Base-by-base conservation (phyloP, 805 yeast species). In the Candida nitratophila region DNA sequence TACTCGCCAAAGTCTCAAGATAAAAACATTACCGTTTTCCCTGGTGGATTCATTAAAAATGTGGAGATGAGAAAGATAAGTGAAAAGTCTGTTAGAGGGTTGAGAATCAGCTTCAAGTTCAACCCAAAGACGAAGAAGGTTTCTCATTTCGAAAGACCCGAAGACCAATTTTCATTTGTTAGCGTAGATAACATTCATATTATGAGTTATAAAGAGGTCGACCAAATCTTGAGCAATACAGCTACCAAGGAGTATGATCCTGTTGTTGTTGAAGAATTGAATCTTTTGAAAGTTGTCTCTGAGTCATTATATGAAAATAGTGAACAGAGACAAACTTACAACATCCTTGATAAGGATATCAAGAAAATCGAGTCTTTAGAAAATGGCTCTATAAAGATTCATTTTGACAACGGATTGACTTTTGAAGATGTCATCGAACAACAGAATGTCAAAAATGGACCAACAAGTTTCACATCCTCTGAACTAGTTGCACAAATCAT, bases 401-500 rank as follows among this genome's bases (percentile, higher is more conserved):
- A 67, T 36, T 58, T 55, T 44, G 51, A 53, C 10, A 24, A 24
- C 27, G 27, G 27, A 24, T 24, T 24, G 27, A 24, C 27, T 20
- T 33, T 19, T 15, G 26, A 26, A 19, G 19, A 35, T 20, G 33
- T 29, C 14, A 29, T 11, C 21, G 19, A 36, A 36, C 33, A 24
- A 20, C 22, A 16, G 15, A 34, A 54, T 10, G 27, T 24, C 10
- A 24, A 6, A 10, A 24, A 24, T 6, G 27, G 10, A 24, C 10
- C 6, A 24, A 7, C 27, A 24, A 10, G 27, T 24, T 69, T 2
- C 15, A 20, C 24, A 4, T 35, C 37, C 8, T 10, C 22, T 35
- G 22, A 35, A 19, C 66, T 91, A 22, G 97, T 91, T 2, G 74
- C 91, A 1, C 95, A 91, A 57, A 60, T 85, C 40, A 91, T 91